Evolutionary conservation across 2,329 filamentous ascomycete genomes (phyloP), one percentile per base, ranked within the genome.

Genomic region (Colletotrichum sp.): DNA sequence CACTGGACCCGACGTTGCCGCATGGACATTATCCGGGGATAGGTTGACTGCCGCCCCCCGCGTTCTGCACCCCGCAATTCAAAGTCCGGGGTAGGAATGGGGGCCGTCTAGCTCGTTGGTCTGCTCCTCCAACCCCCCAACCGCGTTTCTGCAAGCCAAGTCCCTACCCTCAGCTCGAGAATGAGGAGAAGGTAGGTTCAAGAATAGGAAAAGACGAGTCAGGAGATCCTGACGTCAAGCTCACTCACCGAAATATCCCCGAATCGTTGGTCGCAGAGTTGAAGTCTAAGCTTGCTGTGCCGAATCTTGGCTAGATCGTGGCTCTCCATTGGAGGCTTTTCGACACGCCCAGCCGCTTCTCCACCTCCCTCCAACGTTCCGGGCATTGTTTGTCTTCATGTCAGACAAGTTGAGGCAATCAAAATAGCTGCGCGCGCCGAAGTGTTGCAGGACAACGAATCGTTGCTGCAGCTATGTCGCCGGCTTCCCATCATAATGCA

Each of bases 51-150:
- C 59, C 70, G 65, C 49, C 12, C 73, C 72, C 70, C 71, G 34
- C 59, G 64, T 62, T 67, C 74, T 76, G 74, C 74, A 76, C 74
- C 74, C 74, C 74, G 74, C 74, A 76, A 69, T 68, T 62, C 71
- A 69, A 73, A 74, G 28, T 74, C 74, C 28, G 70, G 74, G 70
- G 74, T 68, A 73, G 49, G 59, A 52, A 76, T 60, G 70, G 74
- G 70, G 64, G 26, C 18, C 18, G 36, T 69, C 36, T 60, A 64
- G 70, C 70, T 60, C 26, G 65, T 36, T 65, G 44, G 64, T 59
- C 34, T 36, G 36, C 55, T 63, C 66, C 36, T 63, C 68, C 57
- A 39, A 59, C 73, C 64, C 64, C 68, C 68, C 70, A 65, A 60
- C 44, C 32, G 16, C 64, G 26, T 59, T 64, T 15, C 34, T 74